Base-by-base conservation (phyloP, 108 stramenopile genomes). In the Phaeodactylum tricornutum region DNA sequence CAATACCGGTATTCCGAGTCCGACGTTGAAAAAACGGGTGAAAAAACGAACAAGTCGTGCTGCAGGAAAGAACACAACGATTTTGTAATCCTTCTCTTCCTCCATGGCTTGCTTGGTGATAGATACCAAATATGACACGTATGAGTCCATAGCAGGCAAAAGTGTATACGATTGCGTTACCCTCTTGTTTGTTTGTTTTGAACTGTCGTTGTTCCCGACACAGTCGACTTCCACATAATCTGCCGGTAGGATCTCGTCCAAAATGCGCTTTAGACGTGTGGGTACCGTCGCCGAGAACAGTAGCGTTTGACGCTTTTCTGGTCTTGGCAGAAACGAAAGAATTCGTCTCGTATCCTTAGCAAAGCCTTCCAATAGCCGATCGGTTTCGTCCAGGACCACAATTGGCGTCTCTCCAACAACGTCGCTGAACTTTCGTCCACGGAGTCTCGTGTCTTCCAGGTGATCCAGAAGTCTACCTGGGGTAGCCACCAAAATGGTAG, bases 251-350 rank as follows among this genome's bases (percentile, higher is more conserved):
- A 27, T 55, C 12, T 67, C 59, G 36, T 47, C 46, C 36, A 92
- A 75, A 36, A 90, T 62, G 7, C 37, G 47, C 49, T 73, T 64
- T 20, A 94, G 47, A 24, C 59, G 59, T 19, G 54, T 54, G 19
- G 94, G 85, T 12, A 95, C 46, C 12, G 96, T 97, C 11, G 96
- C 96, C 24, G 88, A 91, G 66, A 97, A 97, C 6, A 97, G 59
- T n/a, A 97, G 61, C 3, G 91, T 93, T 53, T 95, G 96, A 23
- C 94, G 76, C 15, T 69, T 73, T 12, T 70, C 61, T 27, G 50
- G 55, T 35, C 66, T 29, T 2, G 92, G 85, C 27, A 98, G 20
- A 56, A 44, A 67, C 21, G 62, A 40, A 31, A 93, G 53, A 40
- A 98, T 95, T 38, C 57, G 47, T 29, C 68, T 50, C 48, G 90